Conservation (phyloP, 73 alveolate species). For the Paramecium pentaurelia region DNA sequence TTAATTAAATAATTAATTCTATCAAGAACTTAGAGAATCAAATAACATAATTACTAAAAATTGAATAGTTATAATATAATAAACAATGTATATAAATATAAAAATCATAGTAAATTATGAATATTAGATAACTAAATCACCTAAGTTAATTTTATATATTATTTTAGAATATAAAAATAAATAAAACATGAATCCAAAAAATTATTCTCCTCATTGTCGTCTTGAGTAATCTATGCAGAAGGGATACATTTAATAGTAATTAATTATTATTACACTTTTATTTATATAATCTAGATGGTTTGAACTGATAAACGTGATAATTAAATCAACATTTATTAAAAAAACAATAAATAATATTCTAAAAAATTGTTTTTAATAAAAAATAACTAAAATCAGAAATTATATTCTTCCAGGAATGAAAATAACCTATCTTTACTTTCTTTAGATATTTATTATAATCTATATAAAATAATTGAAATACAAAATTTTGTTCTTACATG, state of each 20-base stretch:
- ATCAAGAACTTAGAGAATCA: no score
- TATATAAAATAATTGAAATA: not conserved
- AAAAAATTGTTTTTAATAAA: not conserved
- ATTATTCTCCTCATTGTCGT: not conserved
- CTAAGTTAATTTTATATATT: no score
- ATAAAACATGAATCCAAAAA: not conserved
- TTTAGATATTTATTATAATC: not conserved
- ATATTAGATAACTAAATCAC: no score
- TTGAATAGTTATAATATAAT: no score
- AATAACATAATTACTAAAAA: no score
- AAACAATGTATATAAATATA: no score
- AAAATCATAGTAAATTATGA: no score
- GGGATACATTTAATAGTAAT: not conserved
- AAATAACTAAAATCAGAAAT: not conserved
- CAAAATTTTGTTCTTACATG: not conserved
- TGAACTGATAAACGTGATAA: not conserved
- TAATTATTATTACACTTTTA: not conserved
- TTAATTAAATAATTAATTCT: no score
- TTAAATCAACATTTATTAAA: not conserved
- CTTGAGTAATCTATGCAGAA: not conserved
- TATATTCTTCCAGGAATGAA: not conserved
- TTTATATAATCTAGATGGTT: not conserved
- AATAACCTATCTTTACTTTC: not conserved
- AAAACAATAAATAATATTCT: not conserved
- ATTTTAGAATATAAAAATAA: no score